Conservation (phyloP, 257 asterid genomes). For the Striga asiatica region DNA sequence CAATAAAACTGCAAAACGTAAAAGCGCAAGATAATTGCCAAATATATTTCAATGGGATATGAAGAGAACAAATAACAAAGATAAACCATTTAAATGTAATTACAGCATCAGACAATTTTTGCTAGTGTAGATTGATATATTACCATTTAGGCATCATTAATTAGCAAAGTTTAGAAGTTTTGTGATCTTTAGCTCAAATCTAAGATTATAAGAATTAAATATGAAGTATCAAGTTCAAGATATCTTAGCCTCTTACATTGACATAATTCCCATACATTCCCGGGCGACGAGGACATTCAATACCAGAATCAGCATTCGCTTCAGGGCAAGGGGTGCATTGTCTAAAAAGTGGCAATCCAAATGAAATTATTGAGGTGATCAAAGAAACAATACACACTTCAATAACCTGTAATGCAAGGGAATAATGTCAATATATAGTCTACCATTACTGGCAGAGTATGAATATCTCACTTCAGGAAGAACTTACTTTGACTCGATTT, state of each 20-base stretch:
- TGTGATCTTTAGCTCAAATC: not conserved
- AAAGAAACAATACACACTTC: constrained; percentile 87
- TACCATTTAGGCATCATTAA: not conserved
- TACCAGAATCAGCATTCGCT: constrained; percentile 57
- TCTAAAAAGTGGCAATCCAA: constrained; percentile 86
- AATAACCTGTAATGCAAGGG: constrained; percentile 43
- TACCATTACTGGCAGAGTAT: constrained; percentile 6
- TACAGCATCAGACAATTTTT: not conserved
- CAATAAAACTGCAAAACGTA: constrained; percentile 66
- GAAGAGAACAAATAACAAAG: not conserved
- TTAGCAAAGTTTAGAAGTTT: not conserved
- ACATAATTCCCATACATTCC: constrained; percentile 99
- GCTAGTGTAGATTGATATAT: not conserved
- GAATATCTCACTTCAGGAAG: constrained; percentile 12
- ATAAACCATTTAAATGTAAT: not conserved
- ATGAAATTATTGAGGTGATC: constrained; percentile 76
- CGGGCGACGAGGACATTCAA: constrained; percentile 96
- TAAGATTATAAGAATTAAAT: not conserved
- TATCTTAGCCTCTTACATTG: constrained; percentile 75
- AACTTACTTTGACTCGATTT: constrained; percentile 71
- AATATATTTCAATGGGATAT: not conserved
- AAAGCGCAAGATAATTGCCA: constrained; percentile 9
- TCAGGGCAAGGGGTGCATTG: constrained; percentile 96
- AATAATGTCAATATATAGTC: constrained; percentile 15
- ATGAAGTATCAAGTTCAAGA: constrained; percentile 9